Evolutionary conservation across 1,139 yeast genomes (phyloP).

Genomic region (Wickerhamomyces sp.): DNA sequence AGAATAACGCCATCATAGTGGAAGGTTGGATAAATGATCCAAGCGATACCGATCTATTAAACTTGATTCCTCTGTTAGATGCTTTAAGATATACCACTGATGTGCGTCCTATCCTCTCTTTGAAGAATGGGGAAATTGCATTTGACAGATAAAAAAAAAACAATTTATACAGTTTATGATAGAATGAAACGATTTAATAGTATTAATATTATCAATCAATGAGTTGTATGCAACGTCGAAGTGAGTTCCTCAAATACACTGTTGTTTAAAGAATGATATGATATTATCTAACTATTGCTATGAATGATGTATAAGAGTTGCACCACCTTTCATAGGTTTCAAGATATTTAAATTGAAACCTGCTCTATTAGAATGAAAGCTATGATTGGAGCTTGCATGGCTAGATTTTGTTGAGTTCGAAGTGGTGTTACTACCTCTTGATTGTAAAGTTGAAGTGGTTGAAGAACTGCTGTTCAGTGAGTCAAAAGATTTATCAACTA

Average conservation of each 20-base stretch:
- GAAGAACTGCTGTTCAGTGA: neutral
- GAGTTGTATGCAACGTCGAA: neutral
- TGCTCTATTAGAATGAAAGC: constrained; percentile 13
- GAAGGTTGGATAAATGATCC: constrained; percentile 99
- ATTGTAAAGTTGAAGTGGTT: neutral
- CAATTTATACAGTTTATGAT: no score
- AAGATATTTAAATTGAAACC: constrained; percentile 58
- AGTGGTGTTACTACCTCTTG: constrained; percentile 2
- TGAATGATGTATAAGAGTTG: neutral
- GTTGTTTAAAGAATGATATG: no score
- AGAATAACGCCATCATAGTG: constrained; percentile 83
- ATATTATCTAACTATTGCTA: no score
- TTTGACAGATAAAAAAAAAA: constrained; percentile 42
- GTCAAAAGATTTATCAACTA: neutral
- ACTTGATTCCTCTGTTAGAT: constrained; percentile 74
- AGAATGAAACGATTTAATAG: neutral
- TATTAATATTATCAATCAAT: no score
- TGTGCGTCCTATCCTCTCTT: constrained; percentile 74
- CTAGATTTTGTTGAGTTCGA: neutral
- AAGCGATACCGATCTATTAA: constrained; percentile 74
- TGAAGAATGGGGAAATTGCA: constrained; percentile 72
- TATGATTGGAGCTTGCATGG: constrained; percentile 5
- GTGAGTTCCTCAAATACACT: no score
- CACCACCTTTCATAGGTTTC: constrained; percentile 63
- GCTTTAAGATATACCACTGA: constrained; percentile 80